phyloP scores from a whole-genome alignment of 2,329 filamentous ascomycete species.

The Paramyrothecium sp. region DNA sequence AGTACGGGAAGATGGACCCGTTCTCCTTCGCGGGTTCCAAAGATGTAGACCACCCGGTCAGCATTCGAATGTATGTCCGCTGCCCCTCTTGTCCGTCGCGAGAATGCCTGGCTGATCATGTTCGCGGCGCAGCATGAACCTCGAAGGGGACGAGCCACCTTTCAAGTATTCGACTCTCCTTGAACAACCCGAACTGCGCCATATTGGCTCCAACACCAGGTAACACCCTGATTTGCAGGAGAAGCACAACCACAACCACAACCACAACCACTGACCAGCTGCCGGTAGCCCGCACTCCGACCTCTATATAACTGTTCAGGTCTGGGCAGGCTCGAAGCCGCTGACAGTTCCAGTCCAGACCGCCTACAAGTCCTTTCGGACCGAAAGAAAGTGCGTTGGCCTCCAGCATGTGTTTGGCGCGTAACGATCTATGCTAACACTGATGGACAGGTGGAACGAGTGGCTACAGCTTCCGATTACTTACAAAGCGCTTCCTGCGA shows the following conservation, averaged over 20 bases:
- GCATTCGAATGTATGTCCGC: slow-evolving; percentile 58
- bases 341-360: slow-evolving; percentile 91
- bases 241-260: too few relatives aligned
- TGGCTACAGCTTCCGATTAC: slow-evolving; percentile 88
- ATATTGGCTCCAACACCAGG: slow-evolving; percentile 84
- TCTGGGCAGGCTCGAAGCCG: slow-evolving; percentile 95
- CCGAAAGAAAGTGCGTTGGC: slow-evolving; percentile 57
- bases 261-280: slow-evolving; percentile 18
- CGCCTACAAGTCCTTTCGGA: slow-evolving; percentile 86
- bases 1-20: slow-evolving; percentile 72
- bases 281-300: slow-evolving; percentile 70
- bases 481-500: slow-evolving; percentile 78
- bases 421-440: background rate
- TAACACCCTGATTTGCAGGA: slow-evolving; percentile 24
- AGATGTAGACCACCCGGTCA: slow-evolving; percentile 72
- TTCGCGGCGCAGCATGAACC: slow-evolving; percentile 37
- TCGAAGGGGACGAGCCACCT: slow-evolving; percentile 43
- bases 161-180: slow-evolving; percentile 66
- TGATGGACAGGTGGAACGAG: slow-evolving; percentile 75
- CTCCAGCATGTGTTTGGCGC: background rate
- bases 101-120: slow-evolving; percentile 12
- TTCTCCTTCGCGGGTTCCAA: slow-evolving; percentile 94
- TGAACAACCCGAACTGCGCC: slow-evolving; percentile 74
- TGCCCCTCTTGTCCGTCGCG: background rate
- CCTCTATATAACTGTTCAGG: slow-evolving; percentile 86